Conservation (phyloP, 768 basidiomycete genomes). For the Scleroderma bovista region DNA sequence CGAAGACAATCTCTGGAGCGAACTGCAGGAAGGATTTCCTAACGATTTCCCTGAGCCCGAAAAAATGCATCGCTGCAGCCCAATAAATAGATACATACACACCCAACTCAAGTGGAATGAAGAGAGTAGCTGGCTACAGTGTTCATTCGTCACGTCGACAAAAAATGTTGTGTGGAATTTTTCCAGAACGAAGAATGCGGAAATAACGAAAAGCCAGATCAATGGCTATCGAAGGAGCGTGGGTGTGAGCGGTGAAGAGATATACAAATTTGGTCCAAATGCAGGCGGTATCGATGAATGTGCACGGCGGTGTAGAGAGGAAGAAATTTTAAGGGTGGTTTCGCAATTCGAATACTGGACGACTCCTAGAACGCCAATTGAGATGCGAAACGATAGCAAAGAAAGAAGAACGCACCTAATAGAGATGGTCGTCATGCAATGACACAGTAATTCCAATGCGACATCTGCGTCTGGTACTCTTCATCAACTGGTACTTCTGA, state of each 20-base stretch:
- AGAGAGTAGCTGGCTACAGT: neutral
- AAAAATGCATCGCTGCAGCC: neutral
- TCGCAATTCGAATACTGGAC: neutral
- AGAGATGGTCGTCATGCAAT: slow-evolving; percentile 13
- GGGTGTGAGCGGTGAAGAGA: neutral
- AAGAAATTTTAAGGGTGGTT: neutral
- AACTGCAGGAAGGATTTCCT: neutral
- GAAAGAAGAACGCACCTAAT: slow-evolving; percentile 8
- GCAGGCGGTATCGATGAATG: neutral
- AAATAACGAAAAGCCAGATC: slow-evolving; percentile 1
- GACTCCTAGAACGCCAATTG: slow-evolving; percentile 1
- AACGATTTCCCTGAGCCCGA: neutral
- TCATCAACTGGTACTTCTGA: slow-evolving; percentile 13
- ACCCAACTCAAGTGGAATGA: neutral
- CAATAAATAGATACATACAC: neutral
- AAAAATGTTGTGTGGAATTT: neutral
- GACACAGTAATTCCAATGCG: slow-evolving; percentile 10
- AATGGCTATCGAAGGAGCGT: slow-evolving; percentile 6
- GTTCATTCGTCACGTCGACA: neutral
- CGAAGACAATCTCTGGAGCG: neutral
- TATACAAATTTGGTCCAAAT: slow-evolving; percentile 3
- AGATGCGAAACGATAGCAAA: neutral
- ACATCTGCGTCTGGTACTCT: neutral
- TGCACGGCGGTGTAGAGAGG: neutral
- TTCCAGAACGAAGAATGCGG: slow-evolving; percentile 16